Evolutionary conservation across 495 filamentous ascomycete species (phyloP).

Genomic region (Articulospora tetracladia): DNA sequence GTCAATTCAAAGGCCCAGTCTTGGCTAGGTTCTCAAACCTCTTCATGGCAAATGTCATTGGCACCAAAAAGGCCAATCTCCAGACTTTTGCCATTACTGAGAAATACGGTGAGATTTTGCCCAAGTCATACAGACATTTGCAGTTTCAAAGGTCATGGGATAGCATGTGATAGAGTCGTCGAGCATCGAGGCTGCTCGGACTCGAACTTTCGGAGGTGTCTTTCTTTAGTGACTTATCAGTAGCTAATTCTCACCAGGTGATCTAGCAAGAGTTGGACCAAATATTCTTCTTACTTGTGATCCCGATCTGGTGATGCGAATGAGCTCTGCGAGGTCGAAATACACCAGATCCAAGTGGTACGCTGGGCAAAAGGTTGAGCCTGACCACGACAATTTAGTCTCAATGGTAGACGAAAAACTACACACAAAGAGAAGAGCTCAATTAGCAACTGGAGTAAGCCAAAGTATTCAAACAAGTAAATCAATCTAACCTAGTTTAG

Average conservation of each 20-base stretch:
- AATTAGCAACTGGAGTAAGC: conserved; percentile 35
- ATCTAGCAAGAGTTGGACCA: conserved; percentile 38
- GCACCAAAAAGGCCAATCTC: neutral
- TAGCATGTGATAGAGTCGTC: neutral
- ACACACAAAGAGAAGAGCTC: conserved; percentile 30
- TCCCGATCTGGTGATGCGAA: conserved; percentile 29
- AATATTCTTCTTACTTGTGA: conserved; percentile 37
- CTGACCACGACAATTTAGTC: conserved; percentile 32
- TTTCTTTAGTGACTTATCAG: too few species aligned
- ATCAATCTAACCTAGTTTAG: conserved; percentile 18
- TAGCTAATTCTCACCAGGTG: too few species aligned
- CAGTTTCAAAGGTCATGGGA: neutral
- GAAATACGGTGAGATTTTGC: conserved; percentile 3
- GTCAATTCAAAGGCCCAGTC: neutral
- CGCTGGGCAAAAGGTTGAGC: conserved; percentile 26
- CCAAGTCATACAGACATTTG: neutral
- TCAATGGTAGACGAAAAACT: conserved; percentile 27
- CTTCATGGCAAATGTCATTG: neutral
- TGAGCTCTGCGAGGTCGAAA: conserved; percentile 31
- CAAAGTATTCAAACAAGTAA: neutral
- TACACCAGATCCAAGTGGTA: conserved; percentile 33
- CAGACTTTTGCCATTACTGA: neutral
- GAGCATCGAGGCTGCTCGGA: too few species aligned
- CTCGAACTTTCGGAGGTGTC: too few species aligned
- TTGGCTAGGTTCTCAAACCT: neutral